Percentiles rank a stretch among this genome's conserved stretches.
Evolutionary conservation across 2,329 filamentous ascomycete species (phyloP).

Genomic region (Trematosphaeria pertusa): DNA sequence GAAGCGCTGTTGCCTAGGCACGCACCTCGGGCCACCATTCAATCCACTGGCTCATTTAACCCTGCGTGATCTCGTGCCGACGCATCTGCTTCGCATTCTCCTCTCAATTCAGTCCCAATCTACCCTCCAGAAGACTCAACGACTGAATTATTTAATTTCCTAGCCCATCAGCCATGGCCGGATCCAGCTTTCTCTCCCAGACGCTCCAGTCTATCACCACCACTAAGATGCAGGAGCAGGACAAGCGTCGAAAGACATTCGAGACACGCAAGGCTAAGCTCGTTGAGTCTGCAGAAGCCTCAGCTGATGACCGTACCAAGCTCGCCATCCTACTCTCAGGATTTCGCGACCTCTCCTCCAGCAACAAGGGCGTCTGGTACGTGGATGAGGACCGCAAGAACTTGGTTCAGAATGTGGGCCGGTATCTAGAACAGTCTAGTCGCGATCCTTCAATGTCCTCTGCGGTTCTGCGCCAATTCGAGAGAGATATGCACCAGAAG

Average conservation of each 20-base stretch:
- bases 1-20: conserved; percentile 1
- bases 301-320: conserved; percentile 9
- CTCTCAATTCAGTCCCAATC: no score
- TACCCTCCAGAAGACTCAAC: no score
- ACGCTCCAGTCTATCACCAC: conserved; percentile 24
- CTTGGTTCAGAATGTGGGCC: conserved; percentile 11
- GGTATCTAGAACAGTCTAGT: conserved; percentile 21
- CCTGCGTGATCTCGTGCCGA: not conserved
- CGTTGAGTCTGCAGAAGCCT: conserved; percentile 6
- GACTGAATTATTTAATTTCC: not conserved
- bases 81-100: not conserved
- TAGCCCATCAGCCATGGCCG: conserved; percentile 11
- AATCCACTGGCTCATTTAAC: not conserved
- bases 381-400: conserved; percentile 16
- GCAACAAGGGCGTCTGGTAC: conserved; percentile 21
- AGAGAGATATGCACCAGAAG: conserved; percentile 16
- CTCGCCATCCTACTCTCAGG: conserved; percentile 15
- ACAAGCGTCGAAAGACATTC: conserved; percentile 19
- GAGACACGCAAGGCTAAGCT: conserved; percentile 18
- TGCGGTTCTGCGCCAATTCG: conserved; percentile 14
- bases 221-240: conserved; percentile 23
- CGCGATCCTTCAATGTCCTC: conserved; percentile 19
- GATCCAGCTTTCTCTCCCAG: conserved; percentile 23
- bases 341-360: conserved; percentile 16
- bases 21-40: not conserved